Conservation (phyloP, 805 yeast species). For the Candida xiaguanensis region DNA sequence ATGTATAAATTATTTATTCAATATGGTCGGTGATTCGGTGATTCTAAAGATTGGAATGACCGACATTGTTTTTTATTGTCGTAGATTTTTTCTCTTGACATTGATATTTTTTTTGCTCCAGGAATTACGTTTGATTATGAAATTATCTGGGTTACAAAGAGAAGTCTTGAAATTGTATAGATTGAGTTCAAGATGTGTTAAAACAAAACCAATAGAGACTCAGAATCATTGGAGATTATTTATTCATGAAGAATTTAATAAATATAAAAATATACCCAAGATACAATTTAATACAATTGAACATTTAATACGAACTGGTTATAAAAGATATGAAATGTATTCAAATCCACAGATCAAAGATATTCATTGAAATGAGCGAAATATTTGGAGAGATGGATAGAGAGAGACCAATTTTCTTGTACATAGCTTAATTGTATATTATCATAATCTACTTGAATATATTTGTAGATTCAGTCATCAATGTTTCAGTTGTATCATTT, state of each 20-base stretch:
- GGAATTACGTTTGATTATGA: constrained; percentile 17
- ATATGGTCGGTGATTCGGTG: too few species aligned
- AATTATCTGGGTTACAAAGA: constrained; percentile 41
- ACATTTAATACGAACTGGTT: constrained; percentile 75
- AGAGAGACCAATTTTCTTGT: too few species aligned
- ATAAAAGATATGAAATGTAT: constrained; percentile 67
- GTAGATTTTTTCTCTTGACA: not conserved
- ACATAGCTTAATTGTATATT: not conserved
- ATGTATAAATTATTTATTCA: too few species aligned
- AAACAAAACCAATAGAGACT: constrained; percentile 46
- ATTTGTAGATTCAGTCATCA: constrained; percentile 47
- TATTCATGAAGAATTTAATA: constrained; percentile 60
- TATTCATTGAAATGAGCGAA: constrained; percentile 34
- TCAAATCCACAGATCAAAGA: constrained; percentile 69
- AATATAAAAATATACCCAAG: constrained; percentile 55
- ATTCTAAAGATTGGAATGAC: not conserved
- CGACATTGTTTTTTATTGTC: not conserved
- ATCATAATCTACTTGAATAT: constrained; percentile 26
- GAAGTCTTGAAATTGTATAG: constrained; percentile 51
- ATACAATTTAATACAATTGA: constrained; percentile 85
- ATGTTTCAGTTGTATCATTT: constrained; percentile 72
- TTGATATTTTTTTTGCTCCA: not conserved
- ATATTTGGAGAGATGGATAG: too few species aligned
- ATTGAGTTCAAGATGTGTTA: constrained; percentile 41
- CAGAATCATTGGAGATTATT: constrained; percentile 42